Evolutionary conservation across 139 green algal genomes (phyloP).

Genomic region (Coelastrella sp.): DNA sequence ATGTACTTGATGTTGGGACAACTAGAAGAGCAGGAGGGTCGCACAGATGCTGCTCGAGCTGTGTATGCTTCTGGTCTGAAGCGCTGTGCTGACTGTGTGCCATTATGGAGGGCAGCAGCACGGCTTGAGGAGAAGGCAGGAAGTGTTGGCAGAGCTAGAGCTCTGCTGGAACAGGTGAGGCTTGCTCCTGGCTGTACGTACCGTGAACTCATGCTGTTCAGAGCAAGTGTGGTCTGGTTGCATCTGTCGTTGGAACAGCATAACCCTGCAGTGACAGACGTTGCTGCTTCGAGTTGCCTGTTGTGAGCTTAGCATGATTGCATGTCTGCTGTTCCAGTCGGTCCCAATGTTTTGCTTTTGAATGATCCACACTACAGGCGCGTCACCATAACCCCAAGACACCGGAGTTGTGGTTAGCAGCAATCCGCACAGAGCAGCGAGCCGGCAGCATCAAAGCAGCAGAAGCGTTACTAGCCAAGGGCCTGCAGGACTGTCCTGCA

Average conservation of each 20-base stretch:
- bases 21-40: conserved; percentile 83
- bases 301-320: too few species aligned
- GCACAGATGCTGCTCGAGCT: conserved; percentile 62
- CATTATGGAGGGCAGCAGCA: conserved; percentile 82
- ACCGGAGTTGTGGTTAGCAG: conserved; percentile 90
- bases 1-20: conserved; percentile 94
- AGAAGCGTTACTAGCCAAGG: conserved; percentile 92
- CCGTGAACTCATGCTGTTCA: too few species aligned
- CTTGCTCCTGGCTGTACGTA: too few species aligned
- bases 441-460: conserved; percentile 81
- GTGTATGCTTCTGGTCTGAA: conserved; percentile 67
- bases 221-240: too few species aligned
- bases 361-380: conserved; percentile 52
- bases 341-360: too few species aligned
- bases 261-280: too few species aligned
- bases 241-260: too few species aligned
- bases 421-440: conserved; percentile 88
- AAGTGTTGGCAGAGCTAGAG: conserved; percentile 77
- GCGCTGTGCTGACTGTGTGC: conserved; percentile 72
- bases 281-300: too few species aligned
- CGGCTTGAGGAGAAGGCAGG: conserved; percentile 85
- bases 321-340: too few species aligned
- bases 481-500: conserved; percentile 92
- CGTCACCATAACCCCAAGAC: conserved; percentile 87
- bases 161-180: conserved; percentile 78